Conservation (phyloP, 192 early-diverging fungal genomes). For the Spizellomyces sp. region DNA sequence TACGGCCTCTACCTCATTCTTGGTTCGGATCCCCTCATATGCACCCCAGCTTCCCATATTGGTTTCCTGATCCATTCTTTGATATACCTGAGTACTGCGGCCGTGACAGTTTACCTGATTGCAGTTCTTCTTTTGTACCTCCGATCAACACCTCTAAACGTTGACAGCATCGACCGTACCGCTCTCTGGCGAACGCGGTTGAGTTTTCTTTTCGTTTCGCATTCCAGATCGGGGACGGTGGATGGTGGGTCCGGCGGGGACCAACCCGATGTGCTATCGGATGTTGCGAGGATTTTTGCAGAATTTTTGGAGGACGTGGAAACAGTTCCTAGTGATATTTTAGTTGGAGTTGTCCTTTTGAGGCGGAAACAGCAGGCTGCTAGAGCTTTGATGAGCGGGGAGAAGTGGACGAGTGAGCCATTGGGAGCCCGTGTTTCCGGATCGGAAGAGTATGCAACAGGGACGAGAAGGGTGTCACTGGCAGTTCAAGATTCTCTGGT, state of each 20-base stretch:
- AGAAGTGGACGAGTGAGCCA: background rate
- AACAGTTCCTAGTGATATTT: slow-evolving; percentile 41
- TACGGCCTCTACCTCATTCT: slow-evolving; percentile 15
- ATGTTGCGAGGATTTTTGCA: slow-evolving; percentile 49
- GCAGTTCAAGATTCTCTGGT: background rate
- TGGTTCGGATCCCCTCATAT: slow-evolving; percentile 15
- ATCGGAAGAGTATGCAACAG: too few species aligned
- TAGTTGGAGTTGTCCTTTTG: slow-evolving; percentile 43
- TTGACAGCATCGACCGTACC: slow-evolving; percentile 29
- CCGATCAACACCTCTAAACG: slow-evolving; percentile 39
- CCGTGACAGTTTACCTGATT: slow-evolving; percentile 26
- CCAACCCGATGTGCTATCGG: slow-evolving; percentile 32
- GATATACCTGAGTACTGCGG: slow-evolving; percentile 19
- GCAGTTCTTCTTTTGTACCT: slow-evolving; percentile 20
- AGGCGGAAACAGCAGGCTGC: slow-evolving; percentile 28
- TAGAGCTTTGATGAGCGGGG: background rate
- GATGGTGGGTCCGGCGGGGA: slow-evolving; percentile 1
- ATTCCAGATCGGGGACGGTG: slow-evolving; percentile 1
- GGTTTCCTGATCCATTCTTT: slow-evolving; percentile 15
- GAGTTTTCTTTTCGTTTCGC: slow-evolving; percentile 32
- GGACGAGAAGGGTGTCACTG: background rate
- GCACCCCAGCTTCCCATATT: background rate
- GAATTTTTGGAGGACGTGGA: slow-evolving; percentile 46
- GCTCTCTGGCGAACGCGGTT: slow-evolving; percentile 37
- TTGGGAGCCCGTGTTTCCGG: too few species aligned